Evolutionary conservation across 73 alveolate genomes (phyloP).

Genomic region (Paramecium pentaurelia): DNA sequence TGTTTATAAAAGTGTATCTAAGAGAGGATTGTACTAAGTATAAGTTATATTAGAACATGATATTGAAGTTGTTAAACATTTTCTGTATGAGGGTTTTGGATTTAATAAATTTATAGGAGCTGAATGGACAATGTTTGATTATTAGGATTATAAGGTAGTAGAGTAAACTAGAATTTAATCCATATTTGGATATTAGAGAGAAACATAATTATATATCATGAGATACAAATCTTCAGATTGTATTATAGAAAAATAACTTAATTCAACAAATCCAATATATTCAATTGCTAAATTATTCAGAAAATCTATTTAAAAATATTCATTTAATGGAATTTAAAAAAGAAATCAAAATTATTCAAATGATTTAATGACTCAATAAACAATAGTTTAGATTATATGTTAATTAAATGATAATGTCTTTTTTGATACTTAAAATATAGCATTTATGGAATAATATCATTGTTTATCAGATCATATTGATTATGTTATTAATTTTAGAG

Average conservation of each 20-base stretch:
- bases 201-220: background rate
- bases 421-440: background rate
- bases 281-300: background rate
- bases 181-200: background rate
- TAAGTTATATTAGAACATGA: background rate
- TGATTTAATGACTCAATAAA: background rate
- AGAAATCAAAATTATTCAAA: background rate
- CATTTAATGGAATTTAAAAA: background rate
- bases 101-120: background rate
- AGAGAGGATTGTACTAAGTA: background rate
- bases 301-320: background rate
- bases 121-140: background rate
- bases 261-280: background rate
- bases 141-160: background rate
- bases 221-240: background rate
- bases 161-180: background rate
- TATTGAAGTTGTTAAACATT: background rate
- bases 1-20: conserved; percentile 10
- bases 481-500: background rate
- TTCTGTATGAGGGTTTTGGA: background rate
- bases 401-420: background rate
- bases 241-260: background rate
- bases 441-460: background rate
- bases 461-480: background rate
- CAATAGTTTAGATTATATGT: background rate